Base-by-base conservation (phyloP, 352 stramenopile species). In the Phytophthora boehmeriae region DNA sequence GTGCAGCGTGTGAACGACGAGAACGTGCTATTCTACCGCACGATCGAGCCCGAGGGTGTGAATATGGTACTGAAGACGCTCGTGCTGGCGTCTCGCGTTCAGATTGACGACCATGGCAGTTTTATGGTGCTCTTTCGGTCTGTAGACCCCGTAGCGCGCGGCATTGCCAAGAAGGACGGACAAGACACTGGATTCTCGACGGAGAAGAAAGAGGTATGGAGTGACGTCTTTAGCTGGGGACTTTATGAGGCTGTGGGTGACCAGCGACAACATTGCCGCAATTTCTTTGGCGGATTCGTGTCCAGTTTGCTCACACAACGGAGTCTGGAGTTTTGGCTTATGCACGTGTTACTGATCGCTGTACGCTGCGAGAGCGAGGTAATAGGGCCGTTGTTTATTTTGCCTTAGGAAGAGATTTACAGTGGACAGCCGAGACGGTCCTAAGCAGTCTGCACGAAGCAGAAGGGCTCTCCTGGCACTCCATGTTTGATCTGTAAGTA, bases 11-110 rank as follows among this genome's bases (percentile, higher is more conserved):
- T 89, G 39, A 71, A 88, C 27, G 73, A 75, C 14, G 50, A 74
- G 44, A 89, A 90, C 48, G 70, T 88, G 36, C 50, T 89, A 25
- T 89, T 87, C 47, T 87, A 88, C 58, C 78, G 81, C 19, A 86
- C 78, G 9, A 88, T 90, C 56, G 66, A 86, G 48, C 71, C 64
- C 8, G 54, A 54, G n/a, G 71, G 63, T 11, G 68, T 76, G 5
- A 59, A 76, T 14, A 53, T 86, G 35, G 51, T 84, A 14, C 61
- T 86, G 25, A 87, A 87, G 47, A 63, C 78, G 23, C 68, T 89
- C 10, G 65, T 89, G 19, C 60, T 90, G 23, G 78, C 68, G 4
- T 88, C 81, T 43, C 68, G 75, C 8, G 66, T 89, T 27, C 65
- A 90, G 25, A 76, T 79, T 25, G 76, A 84, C 41, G 68, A 65